Evolutionary conservation across 192 early-diverging fungal species (phyloP).

Genomic region (Coemansia sp.): DNA sequence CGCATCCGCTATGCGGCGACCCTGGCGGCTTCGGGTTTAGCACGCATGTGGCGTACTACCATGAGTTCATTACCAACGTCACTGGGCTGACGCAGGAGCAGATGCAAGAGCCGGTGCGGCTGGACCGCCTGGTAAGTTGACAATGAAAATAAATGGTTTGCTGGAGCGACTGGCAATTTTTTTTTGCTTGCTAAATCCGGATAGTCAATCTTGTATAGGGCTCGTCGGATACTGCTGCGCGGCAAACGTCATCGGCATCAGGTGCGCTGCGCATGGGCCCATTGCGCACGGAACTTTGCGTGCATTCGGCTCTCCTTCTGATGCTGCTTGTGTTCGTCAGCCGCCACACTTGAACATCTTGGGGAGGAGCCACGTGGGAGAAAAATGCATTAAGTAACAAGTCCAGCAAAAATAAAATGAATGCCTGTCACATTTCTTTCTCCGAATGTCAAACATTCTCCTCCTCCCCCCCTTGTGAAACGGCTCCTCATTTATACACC

Average conservation of each 20-base stretch:
- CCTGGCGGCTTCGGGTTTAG: slow-evolving; percentile 47
- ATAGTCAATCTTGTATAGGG: background rate
- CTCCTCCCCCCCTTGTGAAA: no score
- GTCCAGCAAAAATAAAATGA: no score
- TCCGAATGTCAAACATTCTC: no score
- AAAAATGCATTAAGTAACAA: no score
- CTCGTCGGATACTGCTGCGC: background rate
- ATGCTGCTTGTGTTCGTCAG: background rate
- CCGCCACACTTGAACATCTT: background rate
- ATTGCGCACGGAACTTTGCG: background rate
- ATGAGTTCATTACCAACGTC: slow-evolving; percentile 29
- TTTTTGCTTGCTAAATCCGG: background rate
- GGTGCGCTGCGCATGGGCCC: slow-evolving; percentile 2
- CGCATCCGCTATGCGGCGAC: slow-evolving; percentile 45
- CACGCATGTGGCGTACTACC: slow-evolving; percentile 52
- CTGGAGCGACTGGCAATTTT: no score
- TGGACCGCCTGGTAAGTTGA: slow-evolving; percentile 26
- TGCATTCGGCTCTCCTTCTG: background rate
- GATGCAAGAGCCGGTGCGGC: slow-evolving; percentile 28
- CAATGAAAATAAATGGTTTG: background rate
- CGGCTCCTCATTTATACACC: no score
- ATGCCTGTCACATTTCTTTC: no score
- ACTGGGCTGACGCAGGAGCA: slow-evolving; percentile 26
- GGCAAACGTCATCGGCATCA: background rate
- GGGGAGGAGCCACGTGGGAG: no score